These are phyloP conservation scores for Poa pratensis DNA, from an alignment of 176 grass and related monocot genomes.

Conservation along the genomic window DNA sequence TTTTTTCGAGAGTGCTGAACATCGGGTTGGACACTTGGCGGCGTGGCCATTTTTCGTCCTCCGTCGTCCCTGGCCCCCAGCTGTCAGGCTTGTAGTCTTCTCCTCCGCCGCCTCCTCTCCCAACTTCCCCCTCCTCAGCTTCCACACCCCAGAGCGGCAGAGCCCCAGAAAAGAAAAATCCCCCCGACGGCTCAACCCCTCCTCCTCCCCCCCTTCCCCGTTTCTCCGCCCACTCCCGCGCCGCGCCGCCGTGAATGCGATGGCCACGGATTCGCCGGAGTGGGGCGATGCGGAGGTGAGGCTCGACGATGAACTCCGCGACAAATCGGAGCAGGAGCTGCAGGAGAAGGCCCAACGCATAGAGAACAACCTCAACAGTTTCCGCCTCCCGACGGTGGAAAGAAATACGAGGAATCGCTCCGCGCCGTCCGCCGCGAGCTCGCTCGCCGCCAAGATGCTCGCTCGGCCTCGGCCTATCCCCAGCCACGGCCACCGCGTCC, in stretches of 20 bases:
- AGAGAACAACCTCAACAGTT: not conserved
- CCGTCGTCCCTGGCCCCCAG: not conserved
- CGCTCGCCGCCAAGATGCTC: constrained; percentile 34
- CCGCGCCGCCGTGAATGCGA: constrained; percentile 28
- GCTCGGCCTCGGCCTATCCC: not conserved
- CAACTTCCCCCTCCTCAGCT: not conserved
- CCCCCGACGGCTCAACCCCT: not conserved
- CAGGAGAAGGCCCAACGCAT: constrained; percentile 36
- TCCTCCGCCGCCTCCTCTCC: not conserved
- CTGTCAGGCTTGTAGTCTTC: not conserved
- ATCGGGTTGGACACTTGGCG: too few relatives aligned
- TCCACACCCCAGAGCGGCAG: too few relatives aligned
- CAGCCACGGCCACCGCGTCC: not conserved
- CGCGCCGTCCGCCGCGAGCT: constrained; percentile 17
- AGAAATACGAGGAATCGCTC: not conserved
- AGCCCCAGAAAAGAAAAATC: too few relatives aligned
- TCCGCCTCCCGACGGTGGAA: constrained; percentile 40
- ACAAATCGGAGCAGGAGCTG: not conserved
- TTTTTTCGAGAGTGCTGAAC: too few relatives aligned
- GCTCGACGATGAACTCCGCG: not conserved
- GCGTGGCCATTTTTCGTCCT: too few relatives aligned
- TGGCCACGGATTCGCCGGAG: constrained; percentile 14
- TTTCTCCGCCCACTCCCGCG: not conserved
- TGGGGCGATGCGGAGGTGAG: not conserved
- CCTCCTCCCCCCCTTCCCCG: not conserved